Evolutionary conservation across 805 yeast species (phyloP).

Genomic region (Candida tammaniensis): DNA sequence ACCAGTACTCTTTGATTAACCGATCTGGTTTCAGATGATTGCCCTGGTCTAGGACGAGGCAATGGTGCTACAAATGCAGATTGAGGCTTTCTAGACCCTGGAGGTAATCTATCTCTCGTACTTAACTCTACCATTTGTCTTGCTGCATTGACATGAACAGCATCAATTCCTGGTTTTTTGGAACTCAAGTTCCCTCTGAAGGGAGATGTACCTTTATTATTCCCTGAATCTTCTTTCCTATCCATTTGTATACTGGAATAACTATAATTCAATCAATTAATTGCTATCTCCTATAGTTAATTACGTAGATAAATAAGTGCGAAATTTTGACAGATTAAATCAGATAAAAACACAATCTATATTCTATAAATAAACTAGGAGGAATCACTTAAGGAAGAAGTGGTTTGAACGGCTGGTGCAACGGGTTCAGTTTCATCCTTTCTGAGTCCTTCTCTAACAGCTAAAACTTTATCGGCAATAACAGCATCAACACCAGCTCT

Average conservation of each 20-base stretch:
- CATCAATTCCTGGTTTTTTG: constrained; percentile 37
- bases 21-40: neutral
- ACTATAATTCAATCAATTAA: too few relatives aligned
- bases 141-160: constrained; percentile 58
- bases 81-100: constrained; percentile 5
- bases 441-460: constrained; percentile 80
- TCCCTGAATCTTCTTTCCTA: too few relatives aligned
- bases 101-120: constrained; percentile 37
- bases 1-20: constrained; percentile 20
- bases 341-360: too few relatives aligned
- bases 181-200: neutral
- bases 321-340: too few relatives aligned
- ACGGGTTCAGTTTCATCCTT: constrained; percentile 24
- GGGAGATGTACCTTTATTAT: too few relatives aligned
- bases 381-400: too few relatives aligned
- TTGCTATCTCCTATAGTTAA: too few relatives aligned
- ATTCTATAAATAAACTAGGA: too few relatives aligned
- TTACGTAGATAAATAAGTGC: too few relatives aligned
- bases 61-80: neutral
- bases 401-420: too few relatives aligned
- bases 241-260: too few relatives aligned
- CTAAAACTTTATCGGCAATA: constrained; percentile 92
- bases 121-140: constrained; percentile 58
- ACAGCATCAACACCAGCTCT: constrained; percentile 97
- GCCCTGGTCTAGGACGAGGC: neutral